These are phyloP conservation scores for Fusarium robinianum DNA, from an alignment of 2,329 filamentous ascomycete genomes.

Conservation along the genomic window DNA sequence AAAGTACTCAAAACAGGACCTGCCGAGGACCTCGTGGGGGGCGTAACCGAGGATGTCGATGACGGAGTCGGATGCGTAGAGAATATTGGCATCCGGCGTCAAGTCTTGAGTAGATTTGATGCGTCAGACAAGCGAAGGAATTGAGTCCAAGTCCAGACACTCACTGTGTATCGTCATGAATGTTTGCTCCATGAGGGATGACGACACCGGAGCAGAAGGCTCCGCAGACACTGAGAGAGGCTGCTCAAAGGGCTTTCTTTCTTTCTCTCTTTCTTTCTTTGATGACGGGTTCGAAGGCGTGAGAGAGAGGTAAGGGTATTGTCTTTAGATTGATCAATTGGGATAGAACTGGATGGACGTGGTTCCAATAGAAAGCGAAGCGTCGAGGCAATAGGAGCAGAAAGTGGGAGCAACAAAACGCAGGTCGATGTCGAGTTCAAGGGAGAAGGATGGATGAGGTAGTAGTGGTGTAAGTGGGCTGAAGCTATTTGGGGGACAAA, in stretches of 20 bases:
- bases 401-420: slow-evolving; percentile 2
- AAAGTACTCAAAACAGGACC: slow-evolving; percentile 84
- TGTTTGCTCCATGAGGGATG: slow-evolving; percentile 71
- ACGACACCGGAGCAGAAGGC: slow-evolving; percentile 23
- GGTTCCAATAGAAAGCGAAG: too few species aligned
- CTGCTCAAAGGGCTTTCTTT: too few species aligned
- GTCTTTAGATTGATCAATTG: too few species aligned
- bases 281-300: too few species aligned
- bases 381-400: slow-evolving; percentile 2
- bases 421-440: slow-evolving; percentile 8
- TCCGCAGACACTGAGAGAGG: too few species aligned
- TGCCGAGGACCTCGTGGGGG: slow-evolving; percentile 74
- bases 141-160: slow-evolving; percentile 39
- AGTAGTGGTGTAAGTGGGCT: slow-evolving; percentile 25
- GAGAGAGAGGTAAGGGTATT: too few species aligned
- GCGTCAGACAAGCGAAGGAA: slow-evolving; percentile 7
- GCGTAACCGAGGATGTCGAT: slow-evolving; percentile 80
- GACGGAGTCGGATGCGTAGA: slow-evolving; percentile 84
- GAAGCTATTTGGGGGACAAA: slow-evolving; percentile 19
- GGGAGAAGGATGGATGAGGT: slow-evolving; percentile 9
- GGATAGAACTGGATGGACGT: too few species aligned
- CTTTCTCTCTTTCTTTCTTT: too few species aligned
- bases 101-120: slow-evolving; percentile 62
- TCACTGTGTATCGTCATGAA: slow-evolving; percentile 91
- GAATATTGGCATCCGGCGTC: slow-evolving; percentile 73